phyloP scores from a whole-genome alignment of 176 grass and related monocot species.

The Calamus simplicifolius region DNA sequence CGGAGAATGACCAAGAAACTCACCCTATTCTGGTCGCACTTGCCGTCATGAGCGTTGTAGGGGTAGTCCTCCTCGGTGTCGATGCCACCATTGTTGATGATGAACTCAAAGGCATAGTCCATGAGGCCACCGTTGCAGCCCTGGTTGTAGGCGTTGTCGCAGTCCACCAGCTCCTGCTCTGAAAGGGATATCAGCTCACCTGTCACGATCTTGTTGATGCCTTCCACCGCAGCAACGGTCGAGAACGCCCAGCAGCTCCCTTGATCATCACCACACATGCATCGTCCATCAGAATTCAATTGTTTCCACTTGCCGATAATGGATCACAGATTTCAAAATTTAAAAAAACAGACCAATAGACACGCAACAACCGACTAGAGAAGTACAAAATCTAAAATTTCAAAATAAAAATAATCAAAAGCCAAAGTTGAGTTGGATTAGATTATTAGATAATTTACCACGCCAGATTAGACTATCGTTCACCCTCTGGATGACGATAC shows the following conservation, averaged over 20 bases:
- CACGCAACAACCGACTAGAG: too few species aligned
- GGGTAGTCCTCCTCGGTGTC: constrained; percentile 14
- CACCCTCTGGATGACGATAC: too few species aligned
- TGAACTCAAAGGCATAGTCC: constrained; percentile 15
- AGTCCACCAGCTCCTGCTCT: constrained; percentile 8
- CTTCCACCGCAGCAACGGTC: constrained; percentile 13
- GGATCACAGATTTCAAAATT: too few species aligned
- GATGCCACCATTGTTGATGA: constrained; percentile 12
- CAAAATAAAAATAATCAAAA: too few species aligned
- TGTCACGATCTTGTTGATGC: constrained; percentile 11
- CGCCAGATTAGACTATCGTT: too few species aligned
- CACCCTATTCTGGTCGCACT: constrained; percentile 1
- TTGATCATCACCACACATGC: neutral
- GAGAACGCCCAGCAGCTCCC: constrained; percentile 19
- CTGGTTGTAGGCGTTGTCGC: constrained; percentile 14
- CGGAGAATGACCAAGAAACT: too few species aligned
- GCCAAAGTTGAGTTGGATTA: too few species aligned
- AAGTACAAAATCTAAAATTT: too few species aligned
- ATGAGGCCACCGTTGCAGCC: constrained; percentile 19
- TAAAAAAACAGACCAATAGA: too few species aligned
- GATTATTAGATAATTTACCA: too few species aligned
- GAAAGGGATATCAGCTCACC: constrained; percentile 7
- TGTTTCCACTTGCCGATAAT: too few species aligned
- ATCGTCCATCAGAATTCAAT: too few species aligned
- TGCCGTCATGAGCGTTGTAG: neutral